A percentile compares a stretch with the other conserved stretches of the same genome.
phyloP scores from a whole-genome alignment of 176 grass and related monocot genomes.

The Echinochloa phyllopogon region DNA sequence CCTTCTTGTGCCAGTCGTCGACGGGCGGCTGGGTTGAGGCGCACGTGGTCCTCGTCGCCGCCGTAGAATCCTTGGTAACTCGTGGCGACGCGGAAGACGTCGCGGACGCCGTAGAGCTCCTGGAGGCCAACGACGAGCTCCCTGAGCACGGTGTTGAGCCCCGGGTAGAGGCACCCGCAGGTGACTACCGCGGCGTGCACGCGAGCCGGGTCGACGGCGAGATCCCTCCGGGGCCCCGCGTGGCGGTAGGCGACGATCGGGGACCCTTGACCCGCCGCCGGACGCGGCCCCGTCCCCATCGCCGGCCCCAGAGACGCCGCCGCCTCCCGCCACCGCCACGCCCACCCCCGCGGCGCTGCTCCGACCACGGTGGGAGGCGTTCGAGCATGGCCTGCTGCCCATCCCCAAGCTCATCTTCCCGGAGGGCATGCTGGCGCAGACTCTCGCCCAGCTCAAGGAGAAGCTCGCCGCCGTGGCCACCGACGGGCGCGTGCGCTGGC shows the following conservation, averaged over 20 bases:
- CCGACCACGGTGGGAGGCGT: conserved; percentile 75
- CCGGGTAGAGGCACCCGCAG: conserved; percentile 87
- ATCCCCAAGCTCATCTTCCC: conserved; percentile 78
- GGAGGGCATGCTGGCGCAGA: conserved; percentile 62
- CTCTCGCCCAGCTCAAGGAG: conserved; percentile 59
- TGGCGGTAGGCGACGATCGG: conserved; percentile 71
- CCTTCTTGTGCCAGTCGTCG: conserved; percentile 86
- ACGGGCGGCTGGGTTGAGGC: conserved; percentile 57
- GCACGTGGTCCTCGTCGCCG: conserved; percentile 54
- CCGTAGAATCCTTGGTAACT: conserved; percentile 87
- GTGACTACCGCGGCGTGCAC: conserved; percentile 83
- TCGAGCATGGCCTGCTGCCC: conserved; percentile 60
- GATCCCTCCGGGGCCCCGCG: conserved; percentile 58
- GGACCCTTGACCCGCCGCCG: conserved; percentile 20
- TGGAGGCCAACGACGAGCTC: conserved; percentile 84
- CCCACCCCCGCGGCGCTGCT: conserved; percentile 33
- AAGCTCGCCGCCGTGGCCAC: conserved; percentile 48
- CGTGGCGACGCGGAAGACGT: conserved; percentile 73
- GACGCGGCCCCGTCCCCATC: too few species aligned
- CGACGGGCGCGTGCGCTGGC: conserved; percentile 30
- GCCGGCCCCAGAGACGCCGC: not conserved
- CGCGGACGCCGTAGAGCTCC: conserved; percentile 80
- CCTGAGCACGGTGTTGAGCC: conserved; percentile 85
- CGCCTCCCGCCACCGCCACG: not conserved
- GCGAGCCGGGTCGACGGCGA: conserved; percentile 59